Evolutionary conservation across 2,329 filamentous ascomycete species (phyloP).

Genomic region (Fusarium nisikadoi): DNA sequence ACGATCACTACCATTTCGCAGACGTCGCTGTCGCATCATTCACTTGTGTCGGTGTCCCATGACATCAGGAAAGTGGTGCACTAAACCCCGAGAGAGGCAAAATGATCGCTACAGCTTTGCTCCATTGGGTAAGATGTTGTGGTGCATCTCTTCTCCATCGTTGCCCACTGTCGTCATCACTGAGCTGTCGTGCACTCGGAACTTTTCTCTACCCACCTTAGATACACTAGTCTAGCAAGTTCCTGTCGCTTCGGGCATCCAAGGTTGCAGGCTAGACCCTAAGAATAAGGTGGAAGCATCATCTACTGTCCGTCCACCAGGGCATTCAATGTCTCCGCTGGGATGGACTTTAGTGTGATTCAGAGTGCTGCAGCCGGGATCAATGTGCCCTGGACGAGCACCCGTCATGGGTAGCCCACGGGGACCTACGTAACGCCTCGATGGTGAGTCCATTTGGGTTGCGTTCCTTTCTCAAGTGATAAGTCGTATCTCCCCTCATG

Average conservation of each 20-base stretch:
- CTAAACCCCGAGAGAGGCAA: constrained; percentile 17
- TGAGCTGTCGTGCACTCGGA: constrained; percentile 11
- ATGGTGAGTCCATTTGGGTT: not conserved
- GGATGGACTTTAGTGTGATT: constrained; percentile 14
- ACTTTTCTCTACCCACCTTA: not conserved
- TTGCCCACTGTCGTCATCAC: constrained; percentile 31
- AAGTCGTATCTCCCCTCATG: constrained; percentile 1
- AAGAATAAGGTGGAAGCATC: constrained; percentile 17
- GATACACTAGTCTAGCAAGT: not conserved
- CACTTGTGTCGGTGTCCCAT: constrained; percentile 15
- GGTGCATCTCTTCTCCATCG: constrained; percentile 11
- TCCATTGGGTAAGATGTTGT: constrained; percentile 24
- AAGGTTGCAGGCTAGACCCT: constrained; percentile 24
- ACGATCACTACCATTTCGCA: constrained; percentile 23
- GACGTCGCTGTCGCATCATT: constrained; percentile 32
- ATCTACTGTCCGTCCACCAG: constrained; percentile 1
- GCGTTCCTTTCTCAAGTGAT: constrained; percentile 1
- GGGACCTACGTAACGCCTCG: constrained; percentile 27
- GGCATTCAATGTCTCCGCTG: not conserved
- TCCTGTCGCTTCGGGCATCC: constrained; percentile 6
- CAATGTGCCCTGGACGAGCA: not conserved
- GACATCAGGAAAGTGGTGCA: constrained; percentile 29
- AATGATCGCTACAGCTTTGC: constrained; percentile 14
- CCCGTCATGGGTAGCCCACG: not conserved
- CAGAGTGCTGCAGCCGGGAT: constrained; percentile 11